Evolutionary conservation across 805 yeast genomes (phyloP), one percentile per base, ranked within the genome.

Genomic region (Myxozyma udenii): DNA sequence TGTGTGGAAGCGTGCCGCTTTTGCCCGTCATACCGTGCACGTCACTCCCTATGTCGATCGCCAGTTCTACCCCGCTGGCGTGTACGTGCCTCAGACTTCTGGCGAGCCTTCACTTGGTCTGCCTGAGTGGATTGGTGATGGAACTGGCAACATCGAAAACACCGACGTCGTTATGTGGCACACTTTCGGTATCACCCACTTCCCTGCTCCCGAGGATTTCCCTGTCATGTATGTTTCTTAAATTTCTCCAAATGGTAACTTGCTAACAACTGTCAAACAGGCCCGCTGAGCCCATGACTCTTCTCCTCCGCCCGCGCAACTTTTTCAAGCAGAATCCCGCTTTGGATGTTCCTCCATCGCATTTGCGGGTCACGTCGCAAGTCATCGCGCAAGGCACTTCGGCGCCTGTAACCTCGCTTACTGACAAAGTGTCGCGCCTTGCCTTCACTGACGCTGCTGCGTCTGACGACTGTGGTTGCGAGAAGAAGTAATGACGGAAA

Each of bases 151-250:
- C 11, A 55, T 65, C 39, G 62, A 66, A 46, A 77, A 84, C 72
- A 81, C 87, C 36, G 93, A 86, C 66, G 77, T 85, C 55, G 77
- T 85, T 47, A 71, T 83, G 63, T 86, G 81, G 81, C 90, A 85
- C 70, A 85, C 91, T 25, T 85, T 86, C 64, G 93, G 93, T 64
- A 79, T 85, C 61, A 81, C 91, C 30, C 95, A 85, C 68, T 83
- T 85, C 79, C 95, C 95, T 53, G 83, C 90, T 12, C 91, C 93
- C 53, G 93, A 85, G 73, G 95, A 85, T 69, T 85, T 85, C 83
- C 93, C 93, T 51, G 78, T 85, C 58, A 85, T 85, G 93, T 44
- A 78, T 85, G 55, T 46, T 7, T 22, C 28, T 21, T 33, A 9
- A 11, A 7, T 18, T 19, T 25, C 4, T 23, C 22, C 16, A 12